Evolutionary conservation across 2,329 filamentous ascomycete genomes (phyloP).

Genomic region (Macroventuria anomochaeta): DNA sequence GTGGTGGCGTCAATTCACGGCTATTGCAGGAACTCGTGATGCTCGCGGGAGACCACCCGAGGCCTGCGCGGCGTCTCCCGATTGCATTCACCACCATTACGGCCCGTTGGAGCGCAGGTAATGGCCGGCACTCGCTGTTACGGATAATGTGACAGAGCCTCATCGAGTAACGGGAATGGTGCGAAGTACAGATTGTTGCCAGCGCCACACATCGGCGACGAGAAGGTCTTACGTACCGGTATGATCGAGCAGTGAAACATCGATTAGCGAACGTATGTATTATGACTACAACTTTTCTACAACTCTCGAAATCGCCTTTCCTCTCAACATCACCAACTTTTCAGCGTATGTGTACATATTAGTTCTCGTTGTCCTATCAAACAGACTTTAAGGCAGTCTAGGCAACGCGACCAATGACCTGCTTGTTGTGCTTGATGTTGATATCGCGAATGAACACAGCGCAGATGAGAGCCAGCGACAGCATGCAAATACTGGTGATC

Average conservation of each 20-base stretch:
- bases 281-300: neutral
- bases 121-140: neutral
- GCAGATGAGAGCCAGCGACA: constrained; percentile 41
- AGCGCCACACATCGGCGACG: constrained; percentile 1
- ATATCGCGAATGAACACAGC: constrained; percentile 56
- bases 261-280: no score
- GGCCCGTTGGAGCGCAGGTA: constrained; percentile 1
- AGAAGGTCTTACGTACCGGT: neutral
- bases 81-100: neutral
- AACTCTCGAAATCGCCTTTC: neutral
- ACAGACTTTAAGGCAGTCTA: neutral
- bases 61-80: constrained; percentile 12
- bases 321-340: neutral
- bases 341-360: neutral
- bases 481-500: constrained; percentile 34
- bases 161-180: constrained; percentile 15
- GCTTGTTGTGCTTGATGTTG: constrained; percentile 51
- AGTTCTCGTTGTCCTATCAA: no score
- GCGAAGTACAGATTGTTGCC: neutral
- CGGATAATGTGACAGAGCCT: constrained; percentile 11
- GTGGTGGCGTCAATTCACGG: constrained; percentile 31
- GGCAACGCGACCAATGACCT: constrained; percentile 57
- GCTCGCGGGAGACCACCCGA: constrained; percentile 15
- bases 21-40: constrained; percentile 35
- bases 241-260: no score